Evolutionary conservation across 345 rosid species (phyloP).

Genomic region (Citrus glauca): DNA sequence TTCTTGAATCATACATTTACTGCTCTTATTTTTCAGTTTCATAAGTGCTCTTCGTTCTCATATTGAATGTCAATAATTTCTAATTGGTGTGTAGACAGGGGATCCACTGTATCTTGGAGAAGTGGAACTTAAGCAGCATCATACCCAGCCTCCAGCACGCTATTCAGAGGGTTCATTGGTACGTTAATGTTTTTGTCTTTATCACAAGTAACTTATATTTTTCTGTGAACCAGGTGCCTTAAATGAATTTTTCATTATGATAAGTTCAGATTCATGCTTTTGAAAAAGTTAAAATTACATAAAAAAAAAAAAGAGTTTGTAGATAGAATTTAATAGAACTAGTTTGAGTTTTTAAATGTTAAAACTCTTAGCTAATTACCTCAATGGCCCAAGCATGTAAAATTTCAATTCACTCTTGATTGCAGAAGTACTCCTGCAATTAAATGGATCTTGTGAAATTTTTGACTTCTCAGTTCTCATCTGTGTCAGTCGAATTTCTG

Average conservation of each 20-base stretch:
- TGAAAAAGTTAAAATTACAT: not conserved
- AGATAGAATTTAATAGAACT: not conserved
- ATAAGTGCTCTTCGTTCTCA: not conserved
- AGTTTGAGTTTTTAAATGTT: not conserved
- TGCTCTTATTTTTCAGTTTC: not conserved
- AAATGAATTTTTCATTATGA: not conserved
- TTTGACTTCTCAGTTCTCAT: too few species aligned
- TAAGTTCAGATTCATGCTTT: not conserved
- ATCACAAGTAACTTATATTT: conserved; percentile 15
- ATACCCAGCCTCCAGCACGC: conserved; percentile 80
- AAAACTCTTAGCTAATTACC: not conserved
- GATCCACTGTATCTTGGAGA: conserved; percentile 46
- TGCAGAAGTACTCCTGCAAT: not conserved
- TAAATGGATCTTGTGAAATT: not conserved
- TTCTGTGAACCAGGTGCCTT: not conserved
- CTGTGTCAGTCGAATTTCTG: not conserved
- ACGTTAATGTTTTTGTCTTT: conserved; percentile 21
- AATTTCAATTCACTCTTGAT: not conserved
- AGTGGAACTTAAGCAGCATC: conserved; percentile 66
- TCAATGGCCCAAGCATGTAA: not conserved
- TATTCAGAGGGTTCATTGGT: conserved; percentile 95
- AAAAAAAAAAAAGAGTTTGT: not conserved
- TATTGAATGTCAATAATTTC: not conserved
- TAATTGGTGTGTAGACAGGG: conserved; percentile 46
- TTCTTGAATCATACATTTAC: not conserved